Evolutionary conservation across 2,329 filamentous ascomycete genomes (phyloP), one percentile per base, ranked within the genome.

Genomic region (Tothia fuscella): DNA sequence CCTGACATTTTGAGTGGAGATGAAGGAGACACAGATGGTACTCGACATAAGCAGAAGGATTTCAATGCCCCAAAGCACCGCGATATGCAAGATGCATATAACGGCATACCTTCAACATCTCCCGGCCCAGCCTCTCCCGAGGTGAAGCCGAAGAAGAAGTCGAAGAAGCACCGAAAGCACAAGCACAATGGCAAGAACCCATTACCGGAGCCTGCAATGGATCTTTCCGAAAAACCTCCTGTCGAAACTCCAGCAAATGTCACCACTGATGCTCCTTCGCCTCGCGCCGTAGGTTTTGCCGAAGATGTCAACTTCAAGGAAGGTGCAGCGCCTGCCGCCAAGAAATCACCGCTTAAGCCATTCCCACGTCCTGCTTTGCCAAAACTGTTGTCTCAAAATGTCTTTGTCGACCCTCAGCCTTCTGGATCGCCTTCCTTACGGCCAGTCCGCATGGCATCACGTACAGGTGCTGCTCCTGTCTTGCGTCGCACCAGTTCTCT

Each of bases 401-500:
- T 87, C 44, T 87, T 88, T 49, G 58, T 56, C 38, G 65, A 59
- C n/a, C 54, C 61, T 28, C 56, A 59, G 0, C 41, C 50, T 5
- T 47, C 51, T 3, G 52, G 50, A 21, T 47, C 51, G 13, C n/a
- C n/a, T n/a, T 47, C 49, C 19, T 49, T 62, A 6, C 56, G 57
- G 13, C 53, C 59, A 31, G 54, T 56, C 16, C 53, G 48, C 39
- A 62, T 59, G 3, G 49, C 60, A 13, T 59, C 60, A 1, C 41
- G 41, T 13, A 53, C 54, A 4, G 52, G 64, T 3, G 47, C 60
- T 6, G 67, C 72, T 2, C 9, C 32, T 49, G 74, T 74, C n/a
- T 76, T 85, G 41, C 78, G 80, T 43, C 72, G 82, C 42, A 83
- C 82, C 16, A 84, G 75, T 55, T 87, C 82, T 1, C 68, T 87